Evolutionary conservation across 1,284 basidiomycete genomes (phyloP), one percentile per base, ranked within the genome.

Genomic region (Marasmius tenuissimus): DNA sequence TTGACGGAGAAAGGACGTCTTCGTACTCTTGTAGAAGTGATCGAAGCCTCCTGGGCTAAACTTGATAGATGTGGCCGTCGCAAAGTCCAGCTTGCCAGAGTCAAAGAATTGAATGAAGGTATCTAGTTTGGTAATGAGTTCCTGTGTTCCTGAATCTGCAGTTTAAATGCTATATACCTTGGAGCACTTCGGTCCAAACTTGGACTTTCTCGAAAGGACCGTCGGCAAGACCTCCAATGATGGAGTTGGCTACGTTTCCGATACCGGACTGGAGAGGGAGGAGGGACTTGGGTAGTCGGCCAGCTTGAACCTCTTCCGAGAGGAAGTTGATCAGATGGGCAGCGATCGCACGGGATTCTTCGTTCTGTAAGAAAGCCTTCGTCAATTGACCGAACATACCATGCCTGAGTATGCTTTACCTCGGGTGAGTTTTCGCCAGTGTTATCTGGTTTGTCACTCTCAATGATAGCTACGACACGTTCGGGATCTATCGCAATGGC

Each of bases 141-240:
- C 34, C 1, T 34, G 22, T n/a, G 33, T 2, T 22, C 27, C 39
- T 18, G 16, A 47, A 22, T 18, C 10, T 14, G 55, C 12, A 35
- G 8, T 16, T 49, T 5, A 38, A 39, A 48, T 20, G 16, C 57
- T 39, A 58, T 57, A 35, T 35, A 73, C 75, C 77, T 64, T 81
- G 80, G 37, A 81, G 66, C 1, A 82, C 81, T 69, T 83, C 82
- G 10, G 82, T 84, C 81, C 81, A 84, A 14, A 83, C 82, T 62
- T 78, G 76, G 7, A 84, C 77, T 54, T 78, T 72, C 42, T 83
- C 76, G 62, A 83, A 84, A 1, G 80, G 80, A 1, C 79, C 80
- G 0, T 78, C 75, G 0, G 80, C 80, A 4, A 84, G 72, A 3
- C 81, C 81, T 3, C 81, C 81, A 58, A 84, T 82, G 60, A 83